A percentile compares a stretch with the other conserved stretches of the same genome.
These are phyloP conservation scores for Echria macrotheca DNA, from an alignment of 495 filamentous ascomycete genomes.

Conservation along the genomic window DNA sequence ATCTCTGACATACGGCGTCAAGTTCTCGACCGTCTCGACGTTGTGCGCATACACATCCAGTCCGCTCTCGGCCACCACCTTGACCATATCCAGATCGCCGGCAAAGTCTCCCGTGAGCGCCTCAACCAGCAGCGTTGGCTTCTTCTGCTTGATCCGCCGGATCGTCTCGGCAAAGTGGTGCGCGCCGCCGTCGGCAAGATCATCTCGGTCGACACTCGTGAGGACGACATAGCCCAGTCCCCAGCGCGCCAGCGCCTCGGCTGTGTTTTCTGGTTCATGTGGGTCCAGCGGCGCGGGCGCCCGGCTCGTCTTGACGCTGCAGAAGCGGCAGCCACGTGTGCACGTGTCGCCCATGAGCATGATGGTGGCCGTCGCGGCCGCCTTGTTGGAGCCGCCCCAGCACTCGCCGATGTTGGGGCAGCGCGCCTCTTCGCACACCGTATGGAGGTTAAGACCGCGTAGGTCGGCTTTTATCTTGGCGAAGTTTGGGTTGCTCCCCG, in stretches of 20 bases:
- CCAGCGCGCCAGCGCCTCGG: slow-evolving; percentile 89
- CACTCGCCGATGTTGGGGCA: slow-evolving; percentile 98
- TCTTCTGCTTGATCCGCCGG: slow-evolving; percentile 86
- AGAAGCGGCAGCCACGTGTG: slow-evolving; percentile 94
- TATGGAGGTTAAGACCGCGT: slow-evolving; percentile 82
- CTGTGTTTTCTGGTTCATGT: slow-evolving; percentile 94
- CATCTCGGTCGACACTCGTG: slow-evolving; percentile 89
- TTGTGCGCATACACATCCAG: slow-evolving; percentile 97
- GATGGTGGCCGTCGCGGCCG: slow-evolving; percentile 91
- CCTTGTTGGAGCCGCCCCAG: slow-evolving; percentile 88
- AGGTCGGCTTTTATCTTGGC: slow-evolving; percentile 92
- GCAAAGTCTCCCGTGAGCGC: slow-evolving; percentile 86
- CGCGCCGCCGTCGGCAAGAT: slow-evolving; percentile 82
- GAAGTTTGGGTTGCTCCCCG: slow-evolving; percentile 64
- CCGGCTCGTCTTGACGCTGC: slow-evolving; percentile 84
- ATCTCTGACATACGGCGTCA: slow-evolving; percentile 87
- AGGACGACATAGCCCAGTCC: slow-evolving; percentile 93
- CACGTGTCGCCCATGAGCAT: slow-evolving; percentile 99
- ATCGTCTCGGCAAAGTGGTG: slow-evolving; percentile 93
- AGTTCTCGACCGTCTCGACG: slow-evolving; percentile 85
- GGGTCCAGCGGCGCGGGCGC: slow-evolving; percentile 79
- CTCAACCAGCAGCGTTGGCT: slow-evolving; percentile 82
- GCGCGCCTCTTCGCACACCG: slow-evolving; percentile 94
- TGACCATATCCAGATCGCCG: slow-evolving; percentile 78
- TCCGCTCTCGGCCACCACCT: slow-evolving; percentile 74